Evolutionary conservation across 2,329 filamentous ascomycete genomes (phyloP), one percentile per base, ranked within the genome.

Genomic region (Colletotrichum sojae): DNA sequence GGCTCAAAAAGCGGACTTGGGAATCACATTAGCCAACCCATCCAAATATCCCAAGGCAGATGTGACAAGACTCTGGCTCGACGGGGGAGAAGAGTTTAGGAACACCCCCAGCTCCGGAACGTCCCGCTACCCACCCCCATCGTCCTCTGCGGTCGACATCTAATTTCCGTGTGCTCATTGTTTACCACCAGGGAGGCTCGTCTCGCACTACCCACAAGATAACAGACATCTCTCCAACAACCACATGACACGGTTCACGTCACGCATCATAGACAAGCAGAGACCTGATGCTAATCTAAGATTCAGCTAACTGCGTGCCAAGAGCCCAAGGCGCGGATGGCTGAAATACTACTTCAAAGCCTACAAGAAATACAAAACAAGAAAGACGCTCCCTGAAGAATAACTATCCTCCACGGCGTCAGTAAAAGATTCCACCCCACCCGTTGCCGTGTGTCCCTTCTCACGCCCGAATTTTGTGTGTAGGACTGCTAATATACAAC

Each of bases 401-500:
- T 52, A 22, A 18, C 20, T 6, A 43, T 39, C 48, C 36, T 61
- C 48, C 39, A 16, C 12, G 18, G 59, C 59, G 39, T 62, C 59
- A 31, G n/a, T 62, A 15, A 36, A 25, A 25, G n/a, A 31, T 27
- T 53, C 6, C 59, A 54, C 49, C 51, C n/a, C 10, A 36, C 31
- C 55, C 59, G 16, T 54, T 45, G 20, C 59, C 59, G 20, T 46
- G 25, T 62, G 40, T 36, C 59, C 49, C 36, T 31, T 39, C 40
- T 43, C 49, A 46, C 59, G 25, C 59, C 59, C 59, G 49, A 20
- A 10, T 61, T 62, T 54, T 53, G 59, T 54, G 31, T 43, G 40
- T 43, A 51, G 39, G 53, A n/a, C 45, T 59, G 31, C 62, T 66
- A 66, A 40, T 66, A 66, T 69, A 69, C 66, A 69, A 66, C 55